Conservation (phyloP, 2,329 filamentous ascomycete species). For the Xylaria sp. region DNA sequence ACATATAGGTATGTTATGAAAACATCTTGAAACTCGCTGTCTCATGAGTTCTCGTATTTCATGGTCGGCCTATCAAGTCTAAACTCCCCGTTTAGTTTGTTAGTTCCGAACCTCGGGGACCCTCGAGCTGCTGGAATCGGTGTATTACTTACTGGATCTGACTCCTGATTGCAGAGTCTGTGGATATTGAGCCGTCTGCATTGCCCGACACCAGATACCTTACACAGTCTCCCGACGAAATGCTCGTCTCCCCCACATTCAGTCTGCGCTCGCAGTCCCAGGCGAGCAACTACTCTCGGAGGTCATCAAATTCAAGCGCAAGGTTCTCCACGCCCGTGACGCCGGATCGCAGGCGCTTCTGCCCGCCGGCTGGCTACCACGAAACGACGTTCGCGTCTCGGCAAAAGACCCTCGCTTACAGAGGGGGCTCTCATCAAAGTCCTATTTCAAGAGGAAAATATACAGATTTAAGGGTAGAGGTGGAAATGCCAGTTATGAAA, state of each 20-base stretch:
- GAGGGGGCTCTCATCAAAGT: conserved; percentile 14
- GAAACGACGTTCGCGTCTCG: conserved; percentile 26
- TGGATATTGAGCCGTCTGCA: conserved; percentile 26
- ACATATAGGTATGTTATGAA: conserved; percentile 18
- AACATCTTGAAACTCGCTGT: not conserved
- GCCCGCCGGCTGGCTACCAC: conserved; percentile 19
- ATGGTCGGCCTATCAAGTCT: not conserved
- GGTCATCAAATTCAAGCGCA: conserved; percentile 24
- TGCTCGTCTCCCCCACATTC: conserved; percentile 21
- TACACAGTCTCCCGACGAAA: conserved; percentile 15
- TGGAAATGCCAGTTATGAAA: conserved; percentile 9
- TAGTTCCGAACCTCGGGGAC: not conserved
- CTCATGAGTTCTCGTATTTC: not conserved
- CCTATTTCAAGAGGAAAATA: not conserved
- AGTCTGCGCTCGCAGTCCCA: conserved; percentile 23
- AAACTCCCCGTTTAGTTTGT: not conserved
- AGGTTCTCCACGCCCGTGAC: conserved; percentile 18
- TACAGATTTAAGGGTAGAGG: conserved; percentile 2
- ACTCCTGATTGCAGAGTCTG: conserved; percentile 10
- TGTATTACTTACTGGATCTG: conserved; percentile 1
- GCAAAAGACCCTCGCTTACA: conserved; percentile 19
- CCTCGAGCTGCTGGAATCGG: not conserved
- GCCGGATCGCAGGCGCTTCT: conserved; percentile 20
- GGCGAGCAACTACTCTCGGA: conserved; percentile 12
- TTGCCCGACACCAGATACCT: conserved; percentile 17